Evolutionary conservation across 1,139 yeast genomes (phyloP).

Genomic region (Yamadazyma oceani): DNA sequence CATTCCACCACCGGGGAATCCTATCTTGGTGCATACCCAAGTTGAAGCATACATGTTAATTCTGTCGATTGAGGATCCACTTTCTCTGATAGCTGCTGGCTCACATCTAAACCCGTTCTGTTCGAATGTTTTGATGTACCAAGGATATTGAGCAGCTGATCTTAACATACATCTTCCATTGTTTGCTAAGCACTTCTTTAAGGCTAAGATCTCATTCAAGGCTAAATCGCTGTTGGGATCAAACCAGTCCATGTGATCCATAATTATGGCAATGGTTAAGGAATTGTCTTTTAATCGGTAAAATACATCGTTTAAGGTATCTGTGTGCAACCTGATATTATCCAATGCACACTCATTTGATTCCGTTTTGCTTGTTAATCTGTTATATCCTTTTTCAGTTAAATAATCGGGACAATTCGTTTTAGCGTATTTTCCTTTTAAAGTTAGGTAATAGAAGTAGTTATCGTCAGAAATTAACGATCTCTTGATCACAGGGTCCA

Average conservation of each 20-base stretch:
- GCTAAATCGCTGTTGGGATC: constrained; percentile 67
- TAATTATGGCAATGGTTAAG: constrained; percentile 73
- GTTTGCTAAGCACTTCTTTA: constrained; percentile 59
- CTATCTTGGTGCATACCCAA: constrained; percentile 70
- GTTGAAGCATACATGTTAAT: constrained; percentile 88
- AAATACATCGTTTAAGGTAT: constrained; percentile 72
- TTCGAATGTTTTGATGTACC: constrained; percentile 75
- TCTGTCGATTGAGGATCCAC: constrained; percentile 70
- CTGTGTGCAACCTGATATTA: constrained; percentile 76
- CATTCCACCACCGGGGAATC: constrained; percentile 15
- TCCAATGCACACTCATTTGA: constrained; percentile 47
- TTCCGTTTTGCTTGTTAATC: constrained; percentile 36
- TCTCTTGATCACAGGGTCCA: constrained; percentile 69
- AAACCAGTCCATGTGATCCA: constrained; percentile 96
- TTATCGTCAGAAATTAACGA: constrained; percentile 69
- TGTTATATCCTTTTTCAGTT: constrained; percentile 55
- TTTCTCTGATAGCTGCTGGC: constrained; percentile 65
- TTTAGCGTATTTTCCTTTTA: constrained; percentile 60
- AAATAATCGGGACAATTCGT: constrained; percentile 77
- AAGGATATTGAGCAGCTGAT: constrained; percentile 71
- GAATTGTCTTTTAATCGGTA: constrained; percentile 61
- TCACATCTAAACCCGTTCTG: constrained; percentile 63
- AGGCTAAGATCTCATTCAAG: constrained; percentile 61
- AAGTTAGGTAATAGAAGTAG: constrained; percentile 72
- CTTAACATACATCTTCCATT: constrained; percentile 78